Base-by-base conservation (phyloP, 495 filamentous ascomycete genomes). In the Aspergillus mulundensis region DNA sequence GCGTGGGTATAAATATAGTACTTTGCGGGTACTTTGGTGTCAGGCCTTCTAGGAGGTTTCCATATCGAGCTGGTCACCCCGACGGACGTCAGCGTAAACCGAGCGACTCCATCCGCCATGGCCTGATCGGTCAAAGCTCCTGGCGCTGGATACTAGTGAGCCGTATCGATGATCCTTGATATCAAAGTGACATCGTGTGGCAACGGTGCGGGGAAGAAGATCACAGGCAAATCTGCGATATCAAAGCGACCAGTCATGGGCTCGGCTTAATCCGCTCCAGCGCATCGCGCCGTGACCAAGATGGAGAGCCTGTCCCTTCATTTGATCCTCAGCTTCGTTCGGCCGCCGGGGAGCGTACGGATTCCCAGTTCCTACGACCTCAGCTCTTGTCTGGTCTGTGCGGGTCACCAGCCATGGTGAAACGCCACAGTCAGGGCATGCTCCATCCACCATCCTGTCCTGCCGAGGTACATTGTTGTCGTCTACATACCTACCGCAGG, bases 121-220 rank as follows among this genome's bases (percentile, higher is more conserved):
- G 45, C 24, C 30, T 50, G 30, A 20, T 32, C 43, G 21, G 18
- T 30, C 45, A 48, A 48, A 48, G 45, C 45, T 48, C 25, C 45
- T 19, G 16, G 25, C 45, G 15, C 25, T 4, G 10, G 14, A 18
- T 3, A 8, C 8, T 43, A 48, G 25, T 6, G 12, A 36, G 32
- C 32, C 32, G 34, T 28, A 25, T 25, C 44, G 23, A 34, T 48
- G 21, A 54, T 55, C 47, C 32, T 36, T 36, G 32, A 10, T 36
- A 36, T 36, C 32, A 11, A 36, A 15, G 23, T 38, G 45, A 42
- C 32, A 39, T 36, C 50, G 41, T 52, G 53, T 46, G 50, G 51
- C 52, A 59, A 56, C 52, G 57, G 63, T 66, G 63, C 58, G 63
- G 63, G 63, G 63, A 62, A 61, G 55, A 59, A 53, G 57, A 61